These are phyloP conservation scores for Phallus indusiatus DNA, from an alignment of 768 basidiomycete species.

Conservation along the genomic window DNA sequence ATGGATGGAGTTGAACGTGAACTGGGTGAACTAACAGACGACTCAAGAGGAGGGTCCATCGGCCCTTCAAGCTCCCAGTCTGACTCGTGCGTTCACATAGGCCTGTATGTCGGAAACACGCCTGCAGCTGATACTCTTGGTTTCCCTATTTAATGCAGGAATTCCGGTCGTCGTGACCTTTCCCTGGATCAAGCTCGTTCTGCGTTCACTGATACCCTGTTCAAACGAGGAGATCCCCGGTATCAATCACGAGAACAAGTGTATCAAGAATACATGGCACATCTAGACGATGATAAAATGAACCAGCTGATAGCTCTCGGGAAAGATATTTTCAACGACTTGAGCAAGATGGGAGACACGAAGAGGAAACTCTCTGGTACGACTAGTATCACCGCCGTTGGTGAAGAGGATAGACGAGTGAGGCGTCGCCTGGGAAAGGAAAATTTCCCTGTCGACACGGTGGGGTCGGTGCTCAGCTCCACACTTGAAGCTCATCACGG, in stretches of 20 bases:
- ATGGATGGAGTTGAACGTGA: background rate
- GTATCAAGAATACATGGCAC: background rate
- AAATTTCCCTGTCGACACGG: background rate
- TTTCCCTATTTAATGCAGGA: background rate
- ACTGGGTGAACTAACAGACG: background rate
- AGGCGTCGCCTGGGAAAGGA: background rate
- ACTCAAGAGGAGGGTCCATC: background rate
- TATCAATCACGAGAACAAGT: background rate
- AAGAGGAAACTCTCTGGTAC: background rate
- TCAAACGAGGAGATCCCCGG: background rate
- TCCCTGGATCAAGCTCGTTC: background rate
- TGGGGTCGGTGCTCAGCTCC: background rate
- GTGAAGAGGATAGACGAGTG: background rate
- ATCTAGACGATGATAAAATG: background rate
- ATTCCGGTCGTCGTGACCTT: background rate
- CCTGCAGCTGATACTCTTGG: background rate
- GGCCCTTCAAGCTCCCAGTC: background rate
- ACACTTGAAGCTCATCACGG: background rate
- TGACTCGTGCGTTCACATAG: background rate
- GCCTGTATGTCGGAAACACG: background rate
- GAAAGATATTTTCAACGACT: slow-evolving; percentile 1
- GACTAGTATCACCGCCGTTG: background rate
- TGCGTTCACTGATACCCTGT: background rate
- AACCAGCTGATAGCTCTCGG: background rate
- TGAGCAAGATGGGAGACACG: slow-evolving; percentile 1